Evolutionary conservation across 805 yeast genomes (phyloP).

Genomic region (Metschnikowia aberdeeniae): DNA sequence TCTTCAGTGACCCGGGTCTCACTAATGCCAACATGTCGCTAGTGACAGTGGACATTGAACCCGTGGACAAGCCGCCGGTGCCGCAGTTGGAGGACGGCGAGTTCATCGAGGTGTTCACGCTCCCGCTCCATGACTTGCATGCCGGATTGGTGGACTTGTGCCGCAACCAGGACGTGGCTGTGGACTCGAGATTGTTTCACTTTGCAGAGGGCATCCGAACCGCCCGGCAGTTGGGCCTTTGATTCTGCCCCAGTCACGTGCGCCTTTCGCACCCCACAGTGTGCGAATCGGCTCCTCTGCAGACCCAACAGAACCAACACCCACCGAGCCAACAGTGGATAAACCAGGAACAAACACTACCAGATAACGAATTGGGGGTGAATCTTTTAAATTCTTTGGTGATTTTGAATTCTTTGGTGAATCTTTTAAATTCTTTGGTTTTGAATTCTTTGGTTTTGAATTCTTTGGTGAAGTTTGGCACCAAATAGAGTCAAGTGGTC

Average conservation of each 20-base stretch:
- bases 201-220: slow-evolving; percentile 76
- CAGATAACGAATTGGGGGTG: too few relatives aligned
- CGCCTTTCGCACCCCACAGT: neutral
- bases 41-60: slow-evolving; percentile 75
- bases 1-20: slow-evolving; percentile 78
- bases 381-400: too few relatives aligned
- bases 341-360: too few relatives aligned
- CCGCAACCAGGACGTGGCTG: slow-evolving; percentile 58
- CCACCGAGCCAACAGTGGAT: too few relatives aligned
- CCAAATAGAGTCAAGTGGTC: too few relatives aligned
- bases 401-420: too few relatives aligned
- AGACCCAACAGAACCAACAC: too few relatives aligned
- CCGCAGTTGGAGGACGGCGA: slow-evolving; percentile 86
- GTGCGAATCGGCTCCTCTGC: neutral
- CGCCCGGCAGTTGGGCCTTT: slow-evolving; percentile 28
- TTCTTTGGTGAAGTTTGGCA: too few relatives aligned
- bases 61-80: slow-evolving; percentile 62
- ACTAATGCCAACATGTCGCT: slow-evolving; percentile 83
- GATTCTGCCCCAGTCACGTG: neutral
- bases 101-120: slow-evolving; percentile 82
- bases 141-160: slow-evolving; percentile 48
- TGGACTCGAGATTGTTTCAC: slow-evolving; percentile 86
- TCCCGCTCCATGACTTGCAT: slow-evolving; percentile 59
- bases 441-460: too few relatives aligned
- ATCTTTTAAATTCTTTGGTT: too few relatives aligned